Evolutionary conservation across 2,329 filamentous ascomycete species (phyloP).

Genomic region (Macrophomina phaseolina): DNA sequence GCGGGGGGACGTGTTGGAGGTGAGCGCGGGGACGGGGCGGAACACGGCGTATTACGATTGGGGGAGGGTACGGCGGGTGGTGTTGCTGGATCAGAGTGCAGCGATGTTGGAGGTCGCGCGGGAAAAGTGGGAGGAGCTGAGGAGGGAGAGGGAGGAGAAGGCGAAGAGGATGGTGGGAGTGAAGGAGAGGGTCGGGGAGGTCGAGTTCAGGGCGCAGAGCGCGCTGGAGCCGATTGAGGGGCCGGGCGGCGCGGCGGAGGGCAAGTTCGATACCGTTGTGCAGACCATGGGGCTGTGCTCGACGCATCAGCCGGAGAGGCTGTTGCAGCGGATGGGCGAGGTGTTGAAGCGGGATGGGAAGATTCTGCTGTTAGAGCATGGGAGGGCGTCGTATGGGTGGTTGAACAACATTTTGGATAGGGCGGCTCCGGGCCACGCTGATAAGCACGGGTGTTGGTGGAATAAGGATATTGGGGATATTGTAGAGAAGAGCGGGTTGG

Average conservation of each 20-base stretch:
- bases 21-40: conserved; percentile 56
- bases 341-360: conserved; percentile 50
- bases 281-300: conserved; percentile 60
- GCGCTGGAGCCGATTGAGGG: conserved; percentile 51
- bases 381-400: conserved; percentile 55
- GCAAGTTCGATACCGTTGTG: conserved; percentile 54
- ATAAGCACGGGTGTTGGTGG: conserved; percentile 59
- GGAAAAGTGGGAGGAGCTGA: conserved; percentile 54
- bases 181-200: conserved; percentile 27
- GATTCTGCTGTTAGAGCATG: conserved; percentile 58
- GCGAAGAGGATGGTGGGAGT: background rate
- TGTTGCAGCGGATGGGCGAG: conserved; percentile 53
- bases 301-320: conserved; percentile 50
- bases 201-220: conserved; percentile 51
- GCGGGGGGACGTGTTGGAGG: conserved; percentile 55
- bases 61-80: conserved; percentile 50
- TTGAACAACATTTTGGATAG: conserved; percentile 55
- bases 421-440: conserved; percentile 53
- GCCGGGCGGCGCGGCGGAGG: conserved; percentile 34
- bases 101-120: conserved; percentile 56
- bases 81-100: conserved; percentile 54
- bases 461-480: conserved; percentile 58
- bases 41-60: conserved; percentile 54
- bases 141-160: conserved; percentile 35
- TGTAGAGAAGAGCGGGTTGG: conserved; percentile 54